Conservation (phyloP, 345 rosid species). For the Sonneratia alba region DNA sequence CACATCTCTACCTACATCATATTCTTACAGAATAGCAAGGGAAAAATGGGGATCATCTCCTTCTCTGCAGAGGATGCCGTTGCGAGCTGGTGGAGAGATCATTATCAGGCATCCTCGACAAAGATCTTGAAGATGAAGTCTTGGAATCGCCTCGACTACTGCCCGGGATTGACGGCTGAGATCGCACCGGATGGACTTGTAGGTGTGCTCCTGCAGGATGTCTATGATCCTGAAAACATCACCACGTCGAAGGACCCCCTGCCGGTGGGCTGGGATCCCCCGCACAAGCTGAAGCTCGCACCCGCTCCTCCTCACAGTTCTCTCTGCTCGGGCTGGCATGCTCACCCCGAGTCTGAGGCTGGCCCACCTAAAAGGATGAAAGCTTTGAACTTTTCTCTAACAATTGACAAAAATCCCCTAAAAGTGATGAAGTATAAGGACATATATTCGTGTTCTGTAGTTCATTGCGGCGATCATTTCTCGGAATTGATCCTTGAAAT, state of each 20-base stretch:
- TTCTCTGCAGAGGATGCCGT: background rate
- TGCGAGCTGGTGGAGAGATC: background rate
- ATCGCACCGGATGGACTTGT: constrained; percentile 81
- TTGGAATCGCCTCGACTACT: constrained; percentile 69
- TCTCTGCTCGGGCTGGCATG: constrained; percentile 75
- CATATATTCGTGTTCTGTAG: no score
- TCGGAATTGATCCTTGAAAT: background rate
- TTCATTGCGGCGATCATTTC: no score
- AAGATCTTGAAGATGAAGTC: constrained; percentile 68
- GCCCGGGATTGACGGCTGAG: constrained; percentile 81
- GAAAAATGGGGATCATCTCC: background rate
- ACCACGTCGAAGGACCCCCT: constrained; percentile 58
- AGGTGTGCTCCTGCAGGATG: constrained; percentile 86
- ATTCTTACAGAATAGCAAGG: background rate
- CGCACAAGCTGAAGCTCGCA: constrained; percentile 59
- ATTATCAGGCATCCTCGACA: constrained; percentile 34
- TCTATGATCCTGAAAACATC: constrained; percentile 83
- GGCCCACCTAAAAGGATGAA: constrained; percentile 53
- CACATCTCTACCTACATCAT: background rate
- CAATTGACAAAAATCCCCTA: no score
- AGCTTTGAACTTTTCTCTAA: background rate
- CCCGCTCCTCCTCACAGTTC: constrained; percentile 48
- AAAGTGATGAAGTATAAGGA: background rate
- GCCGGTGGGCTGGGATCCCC: constrained; percentile 41
- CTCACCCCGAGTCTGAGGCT: constrained; percentile 55